Conservation (phyloP, 2,329 filamentous ascomycete species). For the Epichloe bromicola region DNA sequence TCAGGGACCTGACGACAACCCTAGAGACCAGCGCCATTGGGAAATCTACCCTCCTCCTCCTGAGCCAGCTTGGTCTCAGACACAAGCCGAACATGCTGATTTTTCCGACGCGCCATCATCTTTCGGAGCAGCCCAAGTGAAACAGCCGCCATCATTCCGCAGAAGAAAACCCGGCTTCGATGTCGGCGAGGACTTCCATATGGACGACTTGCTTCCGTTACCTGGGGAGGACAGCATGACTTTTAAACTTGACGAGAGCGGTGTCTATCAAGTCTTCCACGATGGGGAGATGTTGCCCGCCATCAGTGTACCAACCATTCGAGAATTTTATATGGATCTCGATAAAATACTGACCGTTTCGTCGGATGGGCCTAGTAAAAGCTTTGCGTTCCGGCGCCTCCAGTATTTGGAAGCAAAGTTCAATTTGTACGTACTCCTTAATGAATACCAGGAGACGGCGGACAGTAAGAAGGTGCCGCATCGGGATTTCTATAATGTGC, state of each 20-base stretch:
- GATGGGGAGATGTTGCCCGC: slow-evolving; percentile 52
- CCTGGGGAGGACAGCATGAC: slow-evolving; percentile 58
- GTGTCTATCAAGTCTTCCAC: slow-evolving; percentile 85
- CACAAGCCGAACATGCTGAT: slow-evolving; percentile 9
- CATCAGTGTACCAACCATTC: slow-evolving; percentile 75
- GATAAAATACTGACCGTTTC: slow-evolving; percentile 80
- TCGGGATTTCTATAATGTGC: slow-evolving; percentile 96
- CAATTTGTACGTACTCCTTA: slow-evolving; percentile 82
- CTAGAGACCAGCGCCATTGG: slow-evolving; percentile 74
- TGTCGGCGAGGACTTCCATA: slow-evolving; percentile 84
- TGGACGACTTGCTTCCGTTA: slow-evolving; percentile 64
- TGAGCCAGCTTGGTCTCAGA: slow-evolving; percentile 65
- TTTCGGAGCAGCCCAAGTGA: neutral
- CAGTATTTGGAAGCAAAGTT: slow-evolving; percentile 97
- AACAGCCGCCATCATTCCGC: slow-evolving; percentile 30
- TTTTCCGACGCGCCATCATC: slow-evolving; percentile 7
- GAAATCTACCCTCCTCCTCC: slow-evolving; percentile 83
- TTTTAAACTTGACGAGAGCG: slow-evolving; percentile 67
- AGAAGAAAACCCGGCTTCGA: slow-evolving; percentile 75
- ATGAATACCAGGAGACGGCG: slow-evolving; percentile 95
- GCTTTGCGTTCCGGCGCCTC: slow-evolving; percentile 85
- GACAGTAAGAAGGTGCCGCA: slow-evolving; percentile 97
- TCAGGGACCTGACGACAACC: slow-evolving; percentile 73
- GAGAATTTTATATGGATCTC: slow-evolving; percentile 92
- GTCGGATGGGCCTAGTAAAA: slow-evolving; percentile 90